Evolutionary conservation across 495 filamentous ascomycete genomes (phyloP).

Genomic region (Thozetella sp.): DNA sequence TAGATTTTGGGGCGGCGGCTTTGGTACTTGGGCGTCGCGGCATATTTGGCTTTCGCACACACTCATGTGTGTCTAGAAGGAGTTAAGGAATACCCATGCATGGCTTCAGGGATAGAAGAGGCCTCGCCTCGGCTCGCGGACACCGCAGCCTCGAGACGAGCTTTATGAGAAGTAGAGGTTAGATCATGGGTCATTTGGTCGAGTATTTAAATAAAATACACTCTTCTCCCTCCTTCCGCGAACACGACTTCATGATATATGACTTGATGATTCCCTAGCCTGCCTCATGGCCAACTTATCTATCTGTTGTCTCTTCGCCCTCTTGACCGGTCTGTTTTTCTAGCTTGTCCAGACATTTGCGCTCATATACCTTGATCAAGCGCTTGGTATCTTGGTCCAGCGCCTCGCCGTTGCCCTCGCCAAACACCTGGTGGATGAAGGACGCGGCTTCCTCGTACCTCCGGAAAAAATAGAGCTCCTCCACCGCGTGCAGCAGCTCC

Average conservation of each 20-base stretch:
- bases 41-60: neutral
- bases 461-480: slow-evolving; percentile 57
- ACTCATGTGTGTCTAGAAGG: neutral
- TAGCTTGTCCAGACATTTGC: slow-evolving; percentile 25
- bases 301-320: neutral
- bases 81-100: neutral
- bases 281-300: neutral
- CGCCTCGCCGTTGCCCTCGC: slow-evolving; percentile 17
- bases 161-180: neutral
- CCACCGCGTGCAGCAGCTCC: slow-evolving; percentile 52
- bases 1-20: neutral
- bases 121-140: neutral
- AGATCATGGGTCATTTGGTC: neutral
- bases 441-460: slow-evolving; percentile 42
- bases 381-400: slow-evolving; percentile 36
- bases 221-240: slow-evolving; percentile 13
- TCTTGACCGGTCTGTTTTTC: neutral
- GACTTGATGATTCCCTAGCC: too few species aligned
- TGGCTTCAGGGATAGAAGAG: neutral
- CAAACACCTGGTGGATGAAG: slow-evolving; percentile 30
- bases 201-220: slow-evolving; percentile 15
- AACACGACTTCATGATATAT: too few species aligned
- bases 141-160: neutral
- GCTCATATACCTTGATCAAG: slow-evolving; percentile 34
- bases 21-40: neutral